Evolutionary conservation across 2,329 filamentous ascomycete genomes (phyloP).

Genomic region (Apiospora aurea): DNA sequence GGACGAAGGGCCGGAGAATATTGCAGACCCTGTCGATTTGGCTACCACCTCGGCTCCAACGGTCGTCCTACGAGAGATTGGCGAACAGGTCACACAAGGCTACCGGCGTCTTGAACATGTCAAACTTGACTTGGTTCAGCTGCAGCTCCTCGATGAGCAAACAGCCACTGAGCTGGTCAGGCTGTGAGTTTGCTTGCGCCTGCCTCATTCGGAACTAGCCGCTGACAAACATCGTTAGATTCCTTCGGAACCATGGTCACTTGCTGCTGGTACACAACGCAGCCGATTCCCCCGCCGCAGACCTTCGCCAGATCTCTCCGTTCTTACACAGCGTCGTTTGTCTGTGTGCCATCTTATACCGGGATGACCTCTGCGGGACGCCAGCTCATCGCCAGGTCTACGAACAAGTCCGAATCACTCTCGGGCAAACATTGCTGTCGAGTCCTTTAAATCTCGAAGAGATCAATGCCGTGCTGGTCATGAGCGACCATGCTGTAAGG

Average conservation of each 20-base stretch:
- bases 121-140: slow-evolving; percentile 40
- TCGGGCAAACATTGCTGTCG: slow-evolving; percentile 48
- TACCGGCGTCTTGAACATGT: slow-evolving; percentile 39
- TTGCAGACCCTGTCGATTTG: slow-evolving; percentile 41
- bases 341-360: slow-evolving; percentile 46
- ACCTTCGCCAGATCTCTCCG: slow-evolving; percentile 44
- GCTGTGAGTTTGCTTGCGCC: slow-evolving; percentile 35
- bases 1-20: slow-evolving; percentile 36
- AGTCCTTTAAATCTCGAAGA: slow-evolving; percentile 50
- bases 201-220: not conserved
- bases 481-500: slow-evolving; percentile 45
- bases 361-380: slow-evolving; percentile 40
- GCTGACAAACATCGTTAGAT: slow-evolving; percentile 30
- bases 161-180: slow-evolving; percentile 40
- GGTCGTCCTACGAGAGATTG: slow-evolving; percentile 42
- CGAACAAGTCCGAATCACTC: slow-evolving; percentile 46
- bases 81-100: slow-evolving; percentile 38
- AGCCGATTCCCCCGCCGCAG: slow-evolving; percentile 43
- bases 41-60: slow-evolving; percentile 41
- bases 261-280: slow-evolving; percentile 37
- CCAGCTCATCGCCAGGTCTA: slow-evolving; percentile 46
- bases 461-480: slow-evolving; percentile 49
- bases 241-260: slow-evolving; percentile 40
- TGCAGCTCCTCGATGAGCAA: slow-evolving; percentile 41
- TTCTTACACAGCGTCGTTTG: slow-evolving; percentile 51